Conservation (phyloP, 208 protist species). For the Trichomonas vaginalis region DNA sequence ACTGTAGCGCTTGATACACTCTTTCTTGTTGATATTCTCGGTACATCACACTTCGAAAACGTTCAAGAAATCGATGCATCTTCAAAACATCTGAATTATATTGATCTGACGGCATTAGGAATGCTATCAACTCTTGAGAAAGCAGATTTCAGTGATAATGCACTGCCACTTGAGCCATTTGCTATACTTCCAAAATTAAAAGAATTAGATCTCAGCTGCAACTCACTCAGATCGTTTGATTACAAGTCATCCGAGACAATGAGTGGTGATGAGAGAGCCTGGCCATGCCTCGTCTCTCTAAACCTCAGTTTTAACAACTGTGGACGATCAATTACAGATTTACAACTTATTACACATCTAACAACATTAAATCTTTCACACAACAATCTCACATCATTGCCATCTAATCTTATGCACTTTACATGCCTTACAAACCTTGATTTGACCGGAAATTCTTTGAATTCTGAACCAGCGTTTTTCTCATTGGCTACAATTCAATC, state of each 20-base stretch:
- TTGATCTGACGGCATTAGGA: neutral
- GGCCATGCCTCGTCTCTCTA: neutral
- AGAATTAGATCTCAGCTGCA: neutral
- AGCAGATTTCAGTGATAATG: neutral
- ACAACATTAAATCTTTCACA: neutral
- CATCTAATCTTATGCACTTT: conserved; percentile 13
- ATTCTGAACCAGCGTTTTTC: neutral
- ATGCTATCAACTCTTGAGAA: neutral
- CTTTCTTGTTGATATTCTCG: neutral
- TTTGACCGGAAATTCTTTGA: neutral
- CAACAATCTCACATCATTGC: neutral
- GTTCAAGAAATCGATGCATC: neutral
- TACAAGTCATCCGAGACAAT: neutral
- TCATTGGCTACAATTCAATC: neutral
- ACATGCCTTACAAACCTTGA: neutral
- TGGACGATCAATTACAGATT: neutral
- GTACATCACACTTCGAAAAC: neutral
- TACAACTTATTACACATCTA: neutral
- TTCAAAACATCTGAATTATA: neutral
- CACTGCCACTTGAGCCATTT: neutral
- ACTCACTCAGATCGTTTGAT: neutral
- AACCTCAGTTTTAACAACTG: neutral
- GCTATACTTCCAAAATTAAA: neutral
- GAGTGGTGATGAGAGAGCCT: neutral
- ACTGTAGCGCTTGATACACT: neutral